Evolutionary conservation across 2,329 filamentous ascomycete genomes (phyloP).

Genomic region (Microcyclosporella mali): DNA sequence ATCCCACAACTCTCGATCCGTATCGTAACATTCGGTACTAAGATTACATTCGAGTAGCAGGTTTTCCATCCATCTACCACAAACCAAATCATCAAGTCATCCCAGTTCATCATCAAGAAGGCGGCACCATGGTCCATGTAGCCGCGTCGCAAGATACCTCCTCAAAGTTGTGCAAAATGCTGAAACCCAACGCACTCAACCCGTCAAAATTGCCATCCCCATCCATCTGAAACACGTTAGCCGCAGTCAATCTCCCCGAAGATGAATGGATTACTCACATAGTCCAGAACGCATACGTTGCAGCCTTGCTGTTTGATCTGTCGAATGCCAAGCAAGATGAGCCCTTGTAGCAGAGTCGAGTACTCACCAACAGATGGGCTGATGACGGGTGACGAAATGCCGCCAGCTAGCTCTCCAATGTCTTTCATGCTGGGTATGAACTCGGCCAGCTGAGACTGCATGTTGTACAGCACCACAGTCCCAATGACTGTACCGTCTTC

Average conservation of each 20-base stretch:
- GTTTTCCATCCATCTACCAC: no score
- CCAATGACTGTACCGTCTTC: conserved; percentile 65
- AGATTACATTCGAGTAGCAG: no score
- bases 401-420: conserved; percentile 56
- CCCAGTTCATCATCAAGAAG: conserved; percentile 10
- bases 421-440: conserved; percentile 64
- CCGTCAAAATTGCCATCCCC: conserved; percentile 68
- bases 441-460: conserved; percentile 60
- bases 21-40: no score
- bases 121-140: conserved; percentile 46
- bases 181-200: conserved; percentile 72
- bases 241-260: conserved; percentile 2
- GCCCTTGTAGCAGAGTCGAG: conserved; percentile 66
- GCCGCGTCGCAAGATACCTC: conserved; percentile 66
- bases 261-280: conserved; percentile 55
- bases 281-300: conserved; percentile 67
- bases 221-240: conserved; percentile 51
- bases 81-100: no score
- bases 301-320: conserved; percentile 76
- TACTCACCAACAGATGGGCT: conserved; percentile 62
- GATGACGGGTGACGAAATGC: conserved; percentile 74
- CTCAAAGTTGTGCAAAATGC: conserved; percentile 71
- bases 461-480: conserved; percentile 72
- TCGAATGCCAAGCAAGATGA: conserved; percentile 72
- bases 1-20: no score